Percentiles rank a stretch among this genome's conserved stretches.
Conservation (phyloP, 768 basidiomycete species). For the Podaxis rugospora region DNA sequence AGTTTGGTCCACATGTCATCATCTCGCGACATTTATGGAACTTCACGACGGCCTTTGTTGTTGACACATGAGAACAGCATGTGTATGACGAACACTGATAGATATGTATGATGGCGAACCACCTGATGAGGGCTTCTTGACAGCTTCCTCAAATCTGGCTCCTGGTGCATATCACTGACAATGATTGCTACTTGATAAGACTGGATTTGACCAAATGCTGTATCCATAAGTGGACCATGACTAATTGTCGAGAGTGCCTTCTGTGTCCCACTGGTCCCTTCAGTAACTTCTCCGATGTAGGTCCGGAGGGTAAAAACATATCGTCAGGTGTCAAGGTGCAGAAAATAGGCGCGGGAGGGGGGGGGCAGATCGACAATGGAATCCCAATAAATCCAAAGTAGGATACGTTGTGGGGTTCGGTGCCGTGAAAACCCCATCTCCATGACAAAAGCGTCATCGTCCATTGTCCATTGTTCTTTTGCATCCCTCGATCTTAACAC, state of each 20-base stretch:
- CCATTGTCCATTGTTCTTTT: not conserved
- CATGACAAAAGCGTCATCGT: slow-evolving; percentile 6
- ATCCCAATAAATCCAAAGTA: slow-evolving; percentile 5
- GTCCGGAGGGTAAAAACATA: not conserved
- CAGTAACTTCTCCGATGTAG: not conserved
- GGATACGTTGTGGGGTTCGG: slow-evolving; percentile 1
- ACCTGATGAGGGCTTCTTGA: not conserved
- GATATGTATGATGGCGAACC: not conserved
- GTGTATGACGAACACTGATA: not conserved
- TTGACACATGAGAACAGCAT: no score
- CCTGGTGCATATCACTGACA: no score
- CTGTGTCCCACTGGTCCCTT: not conserved
- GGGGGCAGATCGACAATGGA: not conserved
- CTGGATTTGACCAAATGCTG: no score
- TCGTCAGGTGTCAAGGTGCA: not conserved
- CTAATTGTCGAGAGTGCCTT: no score
- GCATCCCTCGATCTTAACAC: slow-evolving; percentile 8
- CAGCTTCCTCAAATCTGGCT: not conserved
- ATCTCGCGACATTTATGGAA: not conserved
- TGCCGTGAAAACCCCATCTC: slow-evolving; percentile 7
- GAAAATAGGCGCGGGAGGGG: not conserved
- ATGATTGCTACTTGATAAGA: no score
- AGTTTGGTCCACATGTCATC: no score
- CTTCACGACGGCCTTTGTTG: not conserved
- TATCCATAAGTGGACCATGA: no score